Conservation (phyloP, 148 eudicot genomes). For the Rhododendron kiyosumense region DNA sequence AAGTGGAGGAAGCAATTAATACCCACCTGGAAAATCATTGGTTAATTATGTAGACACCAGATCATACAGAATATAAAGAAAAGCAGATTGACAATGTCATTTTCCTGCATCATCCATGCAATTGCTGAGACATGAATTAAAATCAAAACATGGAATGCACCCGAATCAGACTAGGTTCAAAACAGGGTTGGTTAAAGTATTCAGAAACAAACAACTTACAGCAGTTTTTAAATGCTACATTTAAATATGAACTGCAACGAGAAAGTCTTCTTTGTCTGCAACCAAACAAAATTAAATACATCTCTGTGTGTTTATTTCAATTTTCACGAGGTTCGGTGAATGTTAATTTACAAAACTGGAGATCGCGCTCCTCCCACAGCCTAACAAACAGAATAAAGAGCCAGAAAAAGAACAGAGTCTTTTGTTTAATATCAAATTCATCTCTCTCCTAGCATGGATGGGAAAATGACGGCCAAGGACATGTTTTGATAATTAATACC, state of each 20-base stretch:
- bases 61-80: neutral
- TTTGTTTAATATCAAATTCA: neutral
- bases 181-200: neutral
- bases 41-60: neutral
- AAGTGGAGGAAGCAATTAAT: constrained; percentile 60
- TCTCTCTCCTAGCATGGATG: neutral
- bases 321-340: neutral
- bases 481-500: too few species aligned
- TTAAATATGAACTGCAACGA: neutral
- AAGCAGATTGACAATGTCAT: neutral
- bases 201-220: neutral
- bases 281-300: neutral
- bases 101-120: neutral
- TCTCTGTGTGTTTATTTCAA: neutral
- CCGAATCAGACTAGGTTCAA: neutral
- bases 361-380: neutral
- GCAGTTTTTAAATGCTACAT: neutral
- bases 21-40: constrained; percentile 57
- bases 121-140: neutral
- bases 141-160: neutral
- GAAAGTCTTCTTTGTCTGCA: neutral
- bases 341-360: neutral
- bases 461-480: too few species aligned
- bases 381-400: neutral
- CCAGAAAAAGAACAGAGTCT: neutral